phyloP scores from a whole-genome alignment of 768 basidiomycete genomes.

The Butyriboletus loyo region DNA sequence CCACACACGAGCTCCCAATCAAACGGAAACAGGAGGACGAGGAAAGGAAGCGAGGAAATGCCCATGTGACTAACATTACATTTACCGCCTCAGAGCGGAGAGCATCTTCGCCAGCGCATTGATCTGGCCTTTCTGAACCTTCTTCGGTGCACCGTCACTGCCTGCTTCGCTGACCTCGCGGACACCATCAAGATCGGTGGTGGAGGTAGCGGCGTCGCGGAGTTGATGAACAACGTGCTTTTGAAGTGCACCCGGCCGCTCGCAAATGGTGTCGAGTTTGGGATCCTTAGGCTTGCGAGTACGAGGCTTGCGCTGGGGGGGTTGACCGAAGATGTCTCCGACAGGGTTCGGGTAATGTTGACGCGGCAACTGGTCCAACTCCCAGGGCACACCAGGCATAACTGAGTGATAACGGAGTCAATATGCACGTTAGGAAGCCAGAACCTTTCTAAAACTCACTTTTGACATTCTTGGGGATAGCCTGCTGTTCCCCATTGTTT shows the following conservation, averaged over 20 bases:
- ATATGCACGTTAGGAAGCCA: neutral
- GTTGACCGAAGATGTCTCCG: slow-evolving; percentile 57
- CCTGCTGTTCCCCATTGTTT: slow-evolving; percentile 24
- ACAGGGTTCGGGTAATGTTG: slow-evolving; percentile 58
- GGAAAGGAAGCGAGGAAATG: neutral
- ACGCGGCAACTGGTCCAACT: slow-evolving; percentile 65
- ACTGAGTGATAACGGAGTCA: slow-evolving; percentile 39
- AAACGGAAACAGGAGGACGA: neutral
- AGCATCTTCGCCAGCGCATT: slow-evolving; percentile 90
- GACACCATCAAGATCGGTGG: slow-evolving; percentile 58
- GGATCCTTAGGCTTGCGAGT: slow-evolving; percentile 65
- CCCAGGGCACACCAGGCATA: slow-evolving; percentile 77
- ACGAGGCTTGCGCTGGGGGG: slow-evolving; percentile 60
- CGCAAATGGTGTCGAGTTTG: slow-evolving; percentile 71
- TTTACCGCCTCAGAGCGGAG: slow-evolving; percentile 67
- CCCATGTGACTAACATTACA: slow-evolving; percentile 29
- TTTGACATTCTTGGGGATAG: slow-evolving; percentile 73
- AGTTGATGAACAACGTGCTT: slow-evolving; percentile 49
- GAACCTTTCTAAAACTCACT: slow-evolving; percentile 48
- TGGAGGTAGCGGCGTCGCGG: slow-evolving; percentile 68
- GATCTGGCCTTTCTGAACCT: slow-evolving; percentile 88
- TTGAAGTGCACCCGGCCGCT: slow-evolving; percentile 49
- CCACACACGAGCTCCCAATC: slow-evolving; percentile 21
- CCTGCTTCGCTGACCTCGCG: slow-evolving; percentile 20
- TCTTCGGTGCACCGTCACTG: slow-evolving; percentile 53